Percentiles rank a stretch among this genome's conserved stretches.
Conservation (phyloP, 2,329 filamentous ascomycete species). For the Akanthomyces dipterigenus region DNA sequence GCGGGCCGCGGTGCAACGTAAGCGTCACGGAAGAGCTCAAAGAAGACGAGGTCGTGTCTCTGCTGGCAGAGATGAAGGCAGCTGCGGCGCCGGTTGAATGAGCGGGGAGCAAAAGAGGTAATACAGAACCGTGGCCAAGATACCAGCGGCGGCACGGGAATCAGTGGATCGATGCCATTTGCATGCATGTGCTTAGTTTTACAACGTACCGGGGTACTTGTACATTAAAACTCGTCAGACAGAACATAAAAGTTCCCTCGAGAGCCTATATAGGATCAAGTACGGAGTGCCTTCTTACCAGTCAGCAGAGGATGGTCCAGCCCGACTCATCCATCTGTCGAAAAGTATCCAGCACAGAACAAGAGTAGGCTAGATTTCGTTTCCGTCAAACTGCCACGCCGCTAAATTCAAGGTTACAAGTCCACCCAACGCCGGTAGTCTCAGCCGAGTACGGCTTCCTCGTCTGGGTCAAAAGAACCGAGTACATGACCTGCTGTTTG, state of each 20-base stretch:
- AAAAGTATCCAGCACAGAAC: background rate
- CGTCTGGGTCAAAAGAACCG: background rate
- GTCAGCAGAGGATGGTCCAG: background rate
- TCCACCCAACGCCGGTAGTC: background rate
- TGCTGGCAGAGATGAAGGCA: constrained; percentile 10
- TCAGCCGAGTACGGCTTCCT: background rate
- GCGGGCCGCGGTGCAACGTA: background rate
- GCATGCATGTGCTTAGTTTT: background rate
- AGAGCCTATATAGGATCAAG: constrained; percentile 4
- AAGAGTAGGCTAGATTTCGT: background rate
- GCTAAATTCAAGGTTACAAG: constrained; percentile 9
- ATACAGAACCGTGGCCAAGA: background rate
- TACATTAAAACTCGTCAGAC: background rate
- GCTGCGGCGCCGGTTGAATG: background rate
- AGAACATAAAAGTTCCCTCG: background rate
- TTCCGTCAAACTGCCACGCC: background rate
- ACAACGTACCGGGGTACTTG: background rate
- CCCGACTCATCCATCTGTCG: background rate
- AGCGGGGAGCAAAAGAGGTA: background rate
- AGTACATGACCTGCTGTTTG: background rate
- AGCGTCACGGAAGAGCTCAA: background rate
- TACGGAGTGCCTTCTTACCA: background rate
- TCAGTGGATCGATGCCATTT: background rate
- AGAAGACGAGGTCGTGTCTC: background rate
- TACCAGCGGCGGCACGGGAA: background rate